Percentiles rank a stretch among this genome's conserved stretches.
Conservation (phyloP, 2,329 filamentous ascomycete genomes). For the Microdochium paspali region DNA sequence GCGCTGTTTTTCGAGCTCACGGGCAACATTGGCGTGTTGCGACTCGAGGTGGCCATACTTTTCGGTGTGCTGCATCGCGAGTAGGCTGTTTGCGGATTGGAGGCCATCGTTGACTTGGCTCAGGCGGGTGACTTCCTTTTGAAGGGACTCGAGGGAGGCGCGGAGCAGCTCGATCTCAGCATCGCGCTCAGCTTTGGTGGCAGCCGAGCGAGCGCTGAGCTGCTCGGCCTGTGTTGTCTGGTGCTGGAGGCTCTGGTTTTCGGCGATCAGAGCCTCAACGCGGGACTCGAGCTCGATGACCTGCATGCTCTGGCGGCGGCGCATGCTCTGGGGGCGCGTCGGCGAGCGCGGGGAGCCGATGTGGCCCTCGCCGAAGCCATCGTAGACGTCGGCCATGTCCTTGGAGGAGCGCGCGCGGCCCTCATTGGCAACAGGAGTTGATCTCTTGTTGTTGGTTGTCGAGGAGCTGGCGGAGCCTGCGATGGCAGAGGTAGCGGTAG, state of each 20-base stretch:
- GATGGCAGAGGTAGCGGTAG: slow-evolving; percentile 7
- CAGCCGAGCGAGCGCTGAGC: slow-evolving; percentile 54
- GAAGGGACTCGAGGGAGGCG: slow-evolving; percentile 68
- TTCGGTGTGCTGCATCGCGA: slow-evolving; percentile 66
- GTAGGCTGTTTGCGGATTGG: slow-evolving; percentile 64
- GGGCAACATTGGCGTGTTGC: slow-evolving; percentile 55
- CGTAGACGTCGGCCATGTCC: slow-evolving; percentile 89
- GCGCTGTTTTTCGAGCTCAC: slow-evolving; percentile 61
- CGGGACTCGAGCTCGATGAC: slow-evolving; percentile 81
- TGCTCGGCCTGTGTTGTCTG: slow-evolving; percentile 63
- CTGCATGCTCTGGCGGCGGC: slow-evolving; percentile 95
- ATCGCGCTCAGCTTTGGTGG: slow-evolving; percentile 71
- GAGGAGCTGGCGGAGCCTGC: slow-evolving; percentile 7
- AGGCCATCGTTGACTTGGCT: slow-evolving; percentile 77
- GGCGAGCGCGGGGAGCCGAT: slow-evolving; percentile 83
- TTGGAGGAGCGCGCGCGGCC: slow-evolving; percentile 66
- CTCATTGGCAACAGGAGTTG: slow-evolving; percentile 73
- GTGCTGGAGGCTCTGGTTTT: slow-evolving; percentile 73
- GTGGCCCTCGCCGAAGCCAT: slow-evolving; percentile 86
- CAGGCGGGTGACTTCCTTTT: slow-evolving; percentile 71
- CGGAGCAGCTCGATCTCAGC: slow-evolving; percentile 77
- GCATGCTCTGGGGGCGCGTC: slow-evolving; percentile 89
- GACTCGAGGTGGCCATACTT: slow-evolving; percentile 59
- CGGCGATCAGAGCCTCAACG: slow-evolving; percentile 74
- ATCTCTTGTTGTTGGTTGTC: slow-evolving; percentile 14